These are phyloP conservation scores for Pseudogymnoascus sp. DNA, from an alignment of 2,329 filamentous ascomycete species.

Conservation along the genomic window DNA sequence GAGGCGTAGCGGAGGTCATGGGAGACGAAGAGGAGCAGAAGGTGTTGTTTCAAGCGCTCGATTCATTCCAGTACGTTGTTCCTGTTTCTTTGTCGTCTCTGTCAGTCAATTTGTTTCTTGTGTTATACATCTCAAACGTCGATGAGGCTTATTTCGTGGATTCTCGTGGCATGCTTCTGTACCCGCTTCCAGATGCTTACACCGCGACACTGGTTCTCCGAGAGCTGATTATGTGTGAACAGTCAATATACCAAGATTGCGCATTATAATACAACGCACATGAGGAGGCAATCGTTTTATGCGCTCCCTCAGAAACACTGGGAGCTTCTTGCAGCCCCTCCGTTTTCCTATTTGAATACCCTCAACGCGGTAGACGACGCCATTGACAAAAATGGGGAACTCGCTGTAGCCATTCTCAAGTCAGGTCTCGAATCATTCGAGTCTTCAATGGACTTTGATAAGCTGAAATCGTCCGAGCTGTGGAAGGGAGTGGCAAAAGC, in stretches of 20 bases:
- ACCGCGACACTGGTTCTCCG: background rate
- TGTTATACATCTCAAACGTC: constrained; percentile 2
- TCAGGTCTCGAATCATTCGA: constrained; percentile 58
- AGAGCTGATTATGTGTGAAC: background rate
- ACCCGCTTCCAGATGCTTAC: background rate
- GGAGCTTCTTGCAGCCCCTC: constrained; percentile 69
- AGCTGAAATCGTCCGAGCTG: constrained; percentile 32
- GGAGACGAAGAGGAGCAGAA: constrained; percentile 71
- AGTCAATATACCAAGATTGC: constrained; percentile 80
- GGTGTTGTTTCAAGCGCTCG: constrained; percentile 73
- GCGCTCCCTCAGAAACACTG: constrained; percentile 77
- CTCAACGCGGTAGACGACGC: constrained; percentile 75
- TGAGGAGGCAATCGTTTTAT: constrained; percentile 87
- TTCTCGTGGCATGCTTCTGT: constrained; percentile 11
- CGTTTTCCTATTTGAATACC: constrained; percentile 74
- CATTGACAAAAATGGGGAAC: constrained; percentile 78
- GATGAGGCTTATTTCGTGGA: background rate
- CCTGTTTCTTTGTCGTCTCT: constrained; percentile 1
- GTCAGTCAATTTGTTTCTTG: background rate
- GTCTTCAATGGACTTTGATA: constrained; percentile 24
- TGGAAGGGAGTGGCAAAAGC: constrained; percentile 66
- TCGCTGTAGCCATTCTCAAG: constrained; percentile 71
- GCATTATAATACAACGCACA: constrained; percentile 85
- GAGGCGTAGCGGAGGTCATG: constrained; percentile 25
- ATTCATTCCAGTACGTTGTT: constrained; percentile 74